phyloP scores from a whole-genome alignment of 2,329 filamentous ascomycete genomes.

The Ceratocystis destructans region DNA sequence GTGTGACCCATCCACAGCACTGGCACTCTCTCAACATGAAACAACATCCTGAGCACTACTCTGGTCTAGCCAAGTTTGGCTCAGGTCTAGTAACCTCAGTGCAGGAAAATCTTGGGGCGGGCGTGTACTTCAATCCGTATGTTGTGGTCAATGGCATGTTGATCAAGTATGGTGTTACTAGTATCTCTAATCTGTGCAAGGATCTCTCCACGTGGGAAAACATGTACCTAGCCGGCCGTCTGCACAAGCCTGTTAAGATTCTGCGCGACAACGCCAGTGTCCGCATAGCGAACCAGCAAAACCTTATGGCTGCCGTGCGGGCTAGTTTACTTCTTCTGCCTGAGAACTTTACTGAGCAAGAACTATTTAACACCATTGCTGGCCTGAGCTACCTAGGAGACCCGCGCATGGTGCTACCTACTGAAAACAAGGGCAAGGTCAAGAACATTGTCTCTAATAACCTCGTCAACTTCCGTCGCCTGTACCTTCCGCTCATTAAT shows the following conservation, averaged over 20 bases:
- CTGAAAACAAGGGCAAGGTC: slow-evolving; percentile 86
- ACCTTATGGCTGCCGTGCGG: slow-evolving; percentile 79
- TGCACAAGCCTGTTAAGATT: slow-evolving; percentile 98
- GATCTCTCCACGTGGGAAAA: slow-evolving; percentile 89
- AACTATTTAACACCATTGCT: slow-evolving; percentile 83
- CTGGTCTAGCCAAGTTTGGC: slow-evolving; percentile 65
- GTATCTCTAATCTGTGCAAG: slow-evolving; percentile 72
- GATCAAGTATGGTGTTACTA: slow-evolving; percentile 97
- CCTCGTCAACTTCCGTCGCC: slow-evolving; percentile 74
- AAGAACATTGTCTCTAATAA: slow-evolving; percentile 89
- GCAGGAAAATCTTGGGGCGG: slow-evolving; percentile 79
- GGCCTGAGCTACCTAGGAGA: slow-evolving; percentile 90
- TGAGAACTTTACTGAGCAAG: slow-evolving; percentile 66
- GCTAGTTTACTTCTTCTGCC: slow-evolving; percentile 80
- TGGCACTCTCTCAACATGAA: slow-evolving; percentile 90
- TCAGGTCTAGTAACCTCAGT: slow-evolving; percentile 74
- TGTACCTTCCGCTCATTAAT: slow-evolving; percentile 81
- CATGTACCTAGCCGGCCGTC: slow-evolving; percentile 84
- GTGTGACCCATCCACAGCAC: slow-evolving; percentile 85
- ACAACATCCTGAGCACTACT: slow-evolving; percentile 88
- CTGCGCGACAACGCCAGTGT: slow-evolving; percentile 85
- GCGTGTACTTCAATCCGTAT: slow-evolving; percentile 95
- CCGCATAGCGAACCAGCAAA: slow-evolving; percentile 88
- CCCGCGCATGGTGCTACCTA: slow-evolving; percentile 82
- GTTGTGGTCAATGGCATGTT: slow-evolving; percentile 87